phyloP scores from a whole-genome alignment of 176 grass and related monocot genomes.

The Musa acuminata region DNA sequence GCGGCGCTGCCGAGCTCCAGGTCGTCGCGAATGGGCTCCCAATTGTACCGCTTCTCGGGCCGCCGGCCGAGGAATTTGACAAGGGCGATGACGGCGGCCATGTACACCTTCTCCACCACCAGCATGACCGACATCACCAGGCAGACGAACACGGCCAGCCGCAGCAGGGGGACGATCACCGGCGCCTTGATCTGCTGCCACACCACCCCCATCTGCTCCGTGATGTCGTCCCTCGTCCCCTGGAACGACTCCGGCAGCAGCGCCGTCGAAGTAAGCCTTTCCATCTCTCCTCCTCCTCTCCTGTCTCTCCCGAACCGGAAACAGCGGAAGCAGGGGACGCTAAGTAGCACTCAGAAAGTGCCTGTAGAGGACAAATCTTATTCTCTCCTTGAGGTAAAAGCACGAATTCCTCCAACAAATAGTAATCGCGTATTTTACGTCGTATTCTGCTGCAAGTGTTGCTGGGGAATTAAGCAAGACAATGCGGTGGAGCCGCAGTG shows the following conservation, averaged over 20 bases:
- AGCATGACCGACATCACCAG: constrained; percentile 11
- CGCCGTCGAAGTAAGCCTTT: background rate
- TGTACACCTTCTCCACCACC: constrained; percentile 1
- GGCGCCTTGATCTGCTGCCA: constrained; percentile 12
- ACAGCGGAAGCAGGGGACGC: too few relatives aligned
- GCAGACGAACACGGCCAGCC: background rate
- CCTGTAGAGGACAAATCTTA: too few relatives aligned
- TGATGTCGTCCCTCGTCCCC: background rate
- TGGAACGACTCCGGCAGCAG: constrained; percentile 3
- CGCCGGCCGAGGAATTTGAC: background rate
- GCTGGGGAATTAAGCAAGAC: background rate
- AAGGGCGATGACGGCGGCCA: background rate
- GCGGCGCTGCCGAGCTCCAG: background rate
- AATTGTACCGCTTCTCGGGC: constrained; percentile 8
- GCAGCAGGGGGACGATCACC: constrained; percentile 5
- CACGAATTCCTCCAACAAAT: too few relatives aligned
- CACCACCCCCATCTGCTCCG: background rate
- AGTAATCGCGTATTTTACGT: too few relatives aligned
- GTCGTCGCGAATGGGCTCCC: constrained; percentile 10
- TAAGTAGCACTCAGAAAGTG: too few relatives aligned
- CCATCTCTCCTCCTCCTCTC: background rate
- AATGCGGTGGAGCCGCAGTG: background rate
- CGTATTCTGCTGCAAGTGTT: background rate
- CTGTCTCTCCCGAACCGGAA: background rate
- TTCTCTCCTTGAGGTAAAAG: too few relatives aligned